Evolutionary conservation across 768 basidiomycete genomes (phyloP).

Genomic region (Postia placenta): DNA sequence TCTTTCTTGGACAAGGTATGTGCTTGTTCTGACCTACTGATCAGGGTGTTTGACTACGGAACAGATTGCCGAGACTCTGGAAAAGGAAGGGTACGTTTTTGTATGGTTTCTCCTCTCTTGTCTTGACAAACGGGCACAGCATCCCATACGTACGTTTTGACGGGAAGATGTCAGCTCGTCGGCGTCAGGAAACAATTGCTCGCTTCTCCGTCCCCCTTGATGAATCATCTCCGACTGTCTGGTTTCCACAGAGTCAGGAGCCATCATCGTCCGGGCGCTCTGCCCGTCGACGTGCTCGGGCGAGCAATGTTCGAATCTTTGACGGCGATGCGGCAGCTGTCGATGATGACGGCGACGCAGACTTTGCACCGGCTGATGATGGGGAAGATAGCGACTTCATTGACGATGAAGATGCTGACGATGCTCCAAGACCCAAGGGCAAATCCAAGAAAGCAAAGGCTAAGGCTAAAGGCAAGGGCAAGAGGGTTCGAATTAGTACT

Average conservation of each 20-base stretch:
- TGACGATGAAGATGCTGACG: constrained; percentile 10
- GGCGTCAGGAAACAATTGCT: constrained; percentile 71
- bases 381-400: constrained; percentile 19
- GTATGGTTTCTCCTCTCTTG: background rate
- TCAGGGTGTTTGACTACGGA: too few relatives aligned
- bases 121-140: constrained; percentile 28
- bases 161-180: constrained; percentile 77
- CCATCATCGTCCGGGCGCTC: constrained; percentile 6
- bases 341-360: constrained; percentile 20
- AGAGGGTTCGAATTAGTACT: constrained; percentile 23
- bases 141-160: constrained; percentile 80
- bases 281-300: constrained; percentile 3
- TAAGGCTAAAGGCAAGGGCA: constrained; percentile 32
- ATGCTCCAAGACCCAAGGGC: constrained; percentile 22
- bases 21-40: too few relatives aligned
- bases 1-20: constrained; percentile 73
- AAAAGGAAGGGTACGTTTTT: constrained; percentile 51
- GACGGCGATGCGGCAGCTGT: constrained; percentile 5
- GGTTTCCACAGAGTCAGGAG: constrained; percentile 6
- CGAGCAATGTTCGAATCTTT: background rate
- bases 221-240: constrained; percentile 2
- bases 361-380: constrained; percentile 20
- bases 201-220: constrained; percentile 67
- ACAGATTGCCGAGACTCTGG: constrained; percentile 66
- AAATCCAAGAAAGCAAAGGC: constrained; percentile 23